Evolutionary conservation across 2,329 filamentous ascomycete genomes (phyloP).

Genomic region (Colletotrichum brevisporum): DNA sequence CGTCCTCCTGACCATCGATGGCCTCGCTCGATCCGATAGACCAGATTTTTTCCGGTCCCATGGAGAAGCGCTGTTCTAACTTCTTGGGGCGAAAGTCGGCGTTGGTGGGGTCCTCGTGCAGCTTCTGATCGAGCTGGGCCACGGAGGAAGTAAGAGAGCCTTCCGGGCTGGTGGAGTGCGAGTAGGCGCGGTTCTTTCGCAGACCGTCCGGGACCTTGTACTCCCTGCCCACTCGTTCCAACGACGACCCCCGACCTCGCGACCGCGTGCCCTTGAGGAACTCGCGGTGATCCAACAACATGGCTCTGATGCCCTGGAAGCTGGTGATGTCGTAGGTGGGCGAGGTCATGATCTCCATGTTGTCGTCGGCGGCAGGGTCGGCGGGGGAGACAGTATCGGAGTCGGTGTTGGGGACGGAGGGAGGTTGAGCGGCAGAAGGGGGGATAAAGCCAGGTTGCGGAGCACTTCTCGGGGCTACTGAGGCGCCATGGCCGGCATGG

Average conservation of each 20-base stretch:
- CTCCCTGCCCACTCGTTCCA: slow-evolving; percentile 54
- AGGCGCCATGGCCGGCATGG: slow-evolving; percentile 52
- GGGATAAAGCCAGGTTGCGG: slow-evolving; percentile 45
- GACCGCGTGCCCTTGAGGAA: slow-evolving; percentile 47
- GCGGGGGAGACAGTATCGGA: slow-evolving; percentile 32
- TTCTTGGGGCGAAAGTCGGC: slow-evolving; percentile 53
- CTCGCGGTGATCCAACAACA: slow-evolving; percentile 53
- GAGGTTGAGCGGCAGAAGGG: slow-evolving; percentile 50
- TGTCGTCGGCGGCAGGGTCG: slow-evolving; percentile 44
- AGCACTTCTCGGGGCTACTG: slow-evolving; percentile 53
- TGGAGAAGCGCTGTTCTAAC: slow-evolving; percentile 58
- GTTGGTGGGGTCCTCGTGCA: slow-evolving; percentile 41
- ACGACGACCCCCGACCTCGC: slow-evolving; percentile 45
- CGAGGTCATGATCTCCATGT: slow-evolving; percentile 49
- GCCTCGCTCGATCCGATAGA: slow-evolving; percentile 70
- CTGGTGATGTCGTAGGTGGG: slow-evolving; percentile 51
- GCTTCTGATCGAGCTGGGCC: slow-evolving; percentile 34
- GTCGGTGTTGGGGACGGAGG: slow-evolving; percentile 47
- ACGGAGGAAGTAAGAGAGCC: slow-evolving; percentile 44
- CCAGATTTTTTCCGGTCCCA: slow-evolving; percentile 72
- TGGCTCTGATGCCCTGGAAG: slow-evolving; percentile 52
- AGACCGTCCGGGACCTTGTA: slow-evolving; percentile 43
- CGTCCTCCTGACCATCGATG: slow-evolving; percentile 61
- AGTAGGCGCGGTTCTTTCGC: slow-evolving; percentile 41
- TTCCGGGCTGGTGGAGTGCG: slow-evolving; percentile 46